Conservation (phyloP, 768 basidiomycete species). For the Lactarius indigo region DNA sequence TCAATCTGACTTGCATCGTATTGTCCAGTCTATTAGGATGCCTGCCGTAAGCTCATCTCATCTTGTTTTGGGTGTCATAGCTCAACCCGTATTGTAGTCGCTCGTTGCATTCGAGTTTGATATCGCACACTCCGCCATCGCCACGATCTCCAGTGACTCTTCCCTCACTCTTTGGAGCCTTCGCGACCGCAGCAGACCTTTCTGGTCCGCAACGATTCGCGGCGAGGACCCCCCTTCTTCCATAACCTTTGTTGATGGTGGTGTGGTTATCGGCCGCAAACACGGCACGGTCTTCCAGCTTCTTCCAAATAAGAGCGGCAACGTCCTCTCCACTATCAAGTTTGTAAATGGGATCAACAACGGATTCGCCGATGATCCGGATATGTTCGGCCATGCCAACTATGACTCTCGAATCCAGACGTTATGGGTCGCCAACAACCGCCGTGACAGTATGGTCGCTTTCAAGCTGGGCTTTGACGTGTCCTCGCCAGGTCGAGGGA, state of each 20-base stretch:
- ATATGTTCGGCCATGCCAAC: conserved; percentile 86
- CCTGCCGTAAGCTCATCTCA: conserved; percentile 54
- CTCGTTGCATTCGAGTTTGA: conserved; percentile 87
- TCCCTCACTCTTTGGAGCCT: conserved; percentile 81
- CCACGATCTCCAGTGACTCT: conserved; percentile 79
- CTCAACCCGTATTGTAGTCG: conserved; percentile 41
- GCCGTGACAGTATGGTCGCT: conserved; percentile 80
- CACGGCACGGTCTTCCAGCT: conserved; percentile 85
- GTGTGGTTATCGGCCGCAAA: conserved; percentile 79
- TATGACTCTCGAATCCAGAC: conserved; percentile 85
- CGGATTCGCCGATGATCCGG: conserved; percentile 63
- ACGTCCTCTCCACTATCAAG: conserved; percentile 72
- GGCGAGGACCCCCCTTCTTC: conserved; percentile 83
- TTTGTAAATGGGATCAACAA: conserved; percentile 49
- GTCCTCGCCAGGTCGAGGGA: conserved; percentile 52
- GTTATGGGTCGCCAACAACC: conserved; percentile 83
- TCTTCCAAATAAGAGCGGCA: conserved; percentile 68
- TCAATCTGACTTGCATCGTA: conserved; percentile 64
- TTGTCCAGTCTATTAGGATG: conserved; percentile 64
- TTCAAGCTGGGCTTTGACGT: conserved; percentile 68
- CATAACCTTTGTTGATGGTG: conserved; percentile 79
- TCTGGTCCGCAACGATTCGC: conserved; percentile 70
- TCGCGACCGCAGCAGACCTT: conserved; percentile 62
- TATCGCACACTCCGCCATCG: conserved; percentile 68
- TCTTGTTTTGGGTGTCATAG: neutral